phyloP scores from a whole-genome alignment of 2,329 filamentous ascomycete genomes.

The Cytospora leucostoma region DNA sequence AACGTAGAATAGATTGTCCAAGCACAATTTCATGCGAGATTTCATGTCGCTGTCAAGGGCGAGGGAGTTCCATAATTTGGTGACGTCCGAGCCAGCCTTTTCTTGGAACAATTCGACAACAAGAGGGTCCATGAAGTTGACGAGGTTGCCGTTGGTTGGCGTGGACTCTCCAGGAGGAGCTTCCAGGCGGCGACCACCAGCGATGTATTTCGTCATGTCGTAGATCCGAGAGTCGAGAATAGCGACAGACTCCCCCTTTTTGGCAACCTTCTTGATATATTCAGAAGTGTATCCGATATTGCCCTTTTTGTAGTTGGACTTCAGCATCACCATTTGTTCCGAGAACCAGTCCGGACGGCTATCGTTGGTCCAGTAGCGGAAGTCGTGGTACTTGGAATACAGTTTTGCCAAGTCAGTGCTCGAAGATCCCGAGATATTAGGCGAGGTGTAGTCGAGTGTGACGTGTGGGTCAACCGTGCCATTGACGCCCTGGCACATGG shows the following conservation, averaged over 20 bases:
- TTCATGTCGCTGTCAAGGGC: slow-evolving; percentile 58
- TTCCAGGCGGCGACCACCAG: slow-evolving; percentile 69
- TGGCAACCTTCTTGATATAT: slow-evolving; percentile 72
- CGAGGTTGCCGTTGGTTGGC: slow-evolving; percentile 51
- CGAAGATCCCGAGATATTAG: slow-evolving; percentile 71
- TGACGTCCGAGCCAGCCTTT: slow-evolving; percentile 76
- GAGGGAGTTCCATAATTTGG: slow-evolving; percentile 78
- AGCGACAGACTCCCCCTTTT: slow-evolving; percentile 67
- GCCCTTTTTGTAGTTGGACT: slow-evolving; percentile 78
- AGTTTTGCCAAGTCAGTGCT: slow-evolving; percentile 64
- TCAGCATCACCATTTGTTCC: slow-evolving; percentile 80
- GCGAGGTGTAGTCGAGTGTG: slow-evolving; percentile 78
- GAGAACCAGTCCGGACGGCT: slow-evolving; percentile 88
- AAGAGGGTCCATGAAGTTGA: slow-evolving; percentile 77
- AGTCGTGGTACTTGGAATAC: slow-evolving; percentile 88
- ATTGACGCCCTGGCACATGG: slow-evolving; percentile 78
- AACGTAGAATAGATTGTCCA: slow-evolving; percentile 94
- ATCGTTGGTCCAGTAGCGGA: slow-evolving; percentile 81
- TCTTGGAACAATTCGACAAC: slow-evolving; percentile 78
- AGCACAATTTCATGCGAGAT: slow-evolving; percentile 73
- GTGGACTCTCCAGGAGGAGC: slow-evolving; percentile 54
- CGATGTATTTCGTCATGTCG: slow-evolving; percentile 82
- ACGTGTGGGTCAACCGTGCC: slow-evolving; percentile 68
- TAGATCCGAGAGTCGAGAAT: slow-evolving; percentile 82
- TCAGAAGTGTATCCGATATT: slow-evolving; percentile 78